Evolutionary conservation across 2,329 filamentous ascomycete genomes (phyloP), one percentile per base, ranked within the genome.

Genomic region (Lecanicillium sp.): DNA sequence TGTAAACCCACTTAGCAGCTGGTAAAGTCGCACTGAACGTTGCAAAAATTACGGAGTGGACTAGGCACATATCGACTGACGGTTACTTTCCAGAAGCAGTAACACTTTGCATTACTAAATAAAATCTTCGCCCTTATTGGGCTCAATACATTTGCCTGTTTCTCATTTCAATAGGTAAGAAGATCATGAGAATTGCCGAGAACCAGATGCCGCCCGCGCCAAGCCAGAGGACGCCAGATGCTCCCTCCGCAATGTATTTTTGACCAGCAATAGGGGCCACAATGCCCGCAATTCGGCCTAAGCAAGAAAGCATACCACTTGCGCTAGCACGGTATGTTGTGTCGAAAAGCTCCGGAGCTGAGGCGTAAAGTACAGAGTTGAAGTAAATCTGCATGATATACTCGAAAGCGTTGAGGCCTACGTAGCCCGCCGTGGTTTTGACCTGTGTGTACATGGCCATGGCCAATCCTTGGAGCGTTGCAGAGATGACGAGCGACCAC

Each of bases 301-400:
- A n/a, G 19, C 25, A 42, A 8, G 40, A 42, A 10, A 38, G 29
- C 34, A 42, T 42, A 7, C 34, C 40, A 14, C 30, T 42, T 4
- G 30, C 40, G 15, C 40, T 38, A 7, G 40, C 40, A 8, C 40
- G 20, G 15, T 37, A 38, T 7, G 37, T 27, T 2, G 31, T 40
- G 17, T 35, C 32, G 29, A 49, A 47, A 2, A 46, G 37, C 8
- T 47, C 43, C 10, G 46, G 46, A 0, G 46, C 44, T 37, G 43
- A 47, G 8, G 43, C 45, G 34, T 47, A 49, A 2, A 49, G 29
- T 4, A 47, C 42, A 4, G 46, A 43, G 17, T 49, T 49, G 43
- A 49, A 47, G 36, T 46, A 44, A 6, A 37, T 43, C 39, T 57
- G 54, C 41, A 57, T 53, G 37, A 56, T 53, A 36, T 57, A 55